A percentile compares a stretch with the other conserved stretches of the same genome.
Conservation (phyloP, 1,139 yeast species). For the Taphrina pruni region DNA sequence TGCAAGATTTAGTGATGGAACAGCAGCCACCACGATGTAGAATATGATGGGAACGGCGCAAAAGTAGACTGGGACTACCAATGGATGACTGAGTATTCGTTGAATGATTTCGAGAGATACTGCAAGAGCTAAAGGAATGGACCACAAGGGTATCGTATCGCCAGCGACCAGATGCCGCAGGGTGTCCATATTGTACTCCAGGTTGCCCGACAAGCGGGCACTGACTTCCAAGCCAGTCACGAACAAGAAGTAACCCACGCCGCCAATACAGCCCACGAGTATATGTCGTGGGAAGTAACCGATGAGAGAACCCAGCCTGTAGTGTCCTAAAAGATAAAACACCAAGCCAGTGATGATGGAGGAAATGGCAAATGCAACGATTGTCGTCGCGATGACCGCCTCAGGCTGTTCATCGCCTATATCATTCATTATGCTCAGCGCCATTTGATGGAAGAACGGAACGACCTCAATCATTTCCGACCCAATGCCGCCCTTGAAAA, state of each 20-base stretch:
- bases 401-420: constrained; percentile 63
- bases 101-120: constrained; percentile 61
- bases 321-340: constrained; percentile 76
- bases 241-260: constrained; percentile 90
- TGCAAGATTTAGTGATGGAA: constrained; percentile 70
- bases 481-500: constrained; percentile 87
- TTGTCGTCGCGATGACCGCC: constrained; percentile 81
- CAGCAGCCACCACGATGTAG: constrained; percentile 67
- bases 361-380: constrained; percentile 81
- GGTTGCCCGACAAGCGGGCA: constrained; percentile 75
- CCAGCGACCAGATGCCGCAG: constrained; percentile 50
- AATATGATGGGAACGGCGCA: constrained; percentile 70
- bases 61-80: constrained; percentile 81
- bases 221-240: constrained; percentile 91
- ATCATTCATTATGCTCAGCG: constrained; percentile 66
- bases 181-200: constrained; percentile 67
- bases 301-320: constrained; percentile 79
- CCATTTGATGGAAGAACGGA: constrained; percentile 97
- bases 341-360: constrained; percentile 85
- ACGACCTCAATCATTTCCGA: constrained; percentile 98
- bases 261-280: constrained; percentile 95
- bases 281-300: constrained; percentile 97
- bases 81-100: constrained; percentile 72
- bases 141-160: constrained; percentile 67
- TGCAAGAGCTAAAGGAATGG: constrained; percentile 70